Conservation (phyloP, 768 basidiomycete genomes). For the Boletus fagicola region DNA sequence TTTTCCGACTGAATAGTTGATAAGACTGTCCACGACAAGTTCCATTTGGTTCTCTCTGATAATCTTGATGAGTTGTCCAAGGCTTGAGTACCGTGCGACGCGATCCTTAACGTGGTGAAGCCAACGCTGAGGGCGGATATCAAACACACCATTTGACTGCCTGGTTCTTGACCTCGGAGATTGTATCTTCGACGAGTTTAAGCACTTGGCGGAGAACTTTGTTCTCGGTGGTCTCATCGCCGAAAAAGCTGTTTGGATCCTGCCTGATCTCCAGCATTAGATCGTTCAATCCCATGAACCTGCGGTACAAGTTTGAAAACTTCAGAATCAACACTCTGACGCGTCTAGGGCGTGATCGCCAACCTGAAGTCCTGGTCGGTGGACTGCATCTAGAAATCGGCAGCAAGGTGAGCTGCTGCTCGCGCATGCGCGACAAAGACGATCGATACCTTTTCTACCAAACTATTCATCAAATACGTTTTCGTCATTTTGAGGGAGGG, state of each 20-base stretch:
- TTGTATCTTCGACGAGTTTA: constrained; percentile 86
- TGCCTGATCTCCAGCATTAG: constrained; percentile 84
- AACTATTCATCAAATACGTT: constrained; percentile 78
- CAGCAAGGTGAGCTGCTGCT: constrained; percentile 1
- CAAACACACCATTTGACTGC: constrained; percentile 85
- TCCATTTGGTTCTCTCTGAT: constrained; percentile 82
- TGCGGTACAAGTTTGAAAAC: constrained; percentile 32
- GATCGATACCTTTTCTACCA: constrained; percentile 69
- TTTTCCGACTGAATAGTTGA: constrained; percentile 78
- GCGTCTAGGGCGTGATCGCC: constrained; percentile 21
- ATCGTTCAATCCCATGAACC: constrained; percentile 97
- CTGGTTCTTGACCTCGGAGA: constrained; percentile 97
- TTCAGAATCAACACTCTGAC: constrained; percentile 17
- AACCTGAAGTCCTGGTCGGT: constrained; percentile 90
- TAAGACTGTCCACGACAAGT: constrained; percentile 83
- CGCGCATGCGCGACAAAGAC: not conserved
- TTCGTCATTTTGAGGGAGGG: constrained; percentile 64
- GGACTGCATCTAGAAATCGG: constrained; percentile 69
- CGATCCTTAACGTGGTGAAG: constrained; percentile 7
- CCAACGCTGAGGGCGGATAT: not conserved
- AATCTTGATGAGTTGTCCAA: constrained; percentile 89
- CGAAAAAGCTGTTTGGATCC: constrained; percentile 69
- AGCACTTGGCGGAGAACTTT: constrained; percentile 84
- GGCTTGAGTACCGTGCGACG: constrained; percentile 42
- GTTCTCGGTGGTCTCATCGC: constrained; percentile 84